phyloP scores from a whole-genome alignment of 495 filamentous ascomycete species.

The Hyaloscypha bicolor region DNA sequence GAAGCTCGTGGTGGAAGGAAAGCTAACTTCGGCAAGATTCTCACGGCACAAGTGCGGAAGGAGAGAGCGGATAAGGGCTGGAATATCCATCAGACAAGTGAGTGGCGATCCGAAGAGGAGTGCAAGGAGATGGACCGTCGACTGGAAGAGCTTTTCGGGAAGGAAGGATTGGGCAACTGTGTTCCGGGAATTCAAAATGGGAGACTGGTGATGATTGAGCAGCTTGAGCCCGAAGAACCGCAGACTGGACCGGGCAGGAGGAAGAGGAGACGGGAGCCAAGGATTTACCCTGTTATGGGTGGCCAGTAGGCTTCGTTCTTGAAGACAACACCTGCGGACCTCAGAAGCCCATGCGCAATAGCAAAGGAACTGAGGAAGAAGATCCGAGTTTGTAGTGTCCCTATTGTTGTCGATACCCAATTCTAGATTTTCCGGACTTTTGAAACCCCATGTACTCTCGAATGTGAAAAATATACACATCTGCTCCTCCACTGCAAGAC shows the following conservation, averaged over 20 bases:
- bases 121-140: constrained; percentile 29
- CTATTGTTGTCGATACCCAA: too few species aligned
- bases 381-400: neutral
- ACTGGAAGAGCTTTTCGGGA: constrained; percentile 7
- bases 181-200: constrained; percentile 16
- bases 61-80: constrained; percentile 32
- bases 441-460: too few species aligned
- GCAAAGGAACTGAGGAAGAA: neutral
- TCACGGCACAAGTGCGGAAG: constrained; percentile 35
- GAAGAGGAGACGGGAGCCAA: constrained; percentile 10
- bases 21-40: constrained; percentile 38
- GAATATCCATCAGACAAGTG: constrained; percentile 22
- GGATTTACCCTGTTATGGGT: neutral
- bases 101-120: constrained; percentile 35
- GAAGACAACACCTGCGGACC: neutral
- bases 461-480: too few species aligned
- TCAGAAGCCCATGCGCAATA: neutral
- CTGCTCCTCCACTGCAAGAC: too few species aligned
- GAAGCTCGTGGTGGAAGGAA: constrained; percentile 43
- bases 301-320: neutral
- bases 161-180: constrained; percentile 7
- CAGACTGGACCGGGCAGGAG: constrained; percentile 15
- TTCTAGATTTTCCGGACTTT: too few species aligned
- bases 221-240: constrained; percentile 8
- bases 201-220: constrained; percentile 20